Evolutionary conservation across 805 yeast genomes (phyloP), one percentile per base, ranked within the genome.

Genomic region (Ogataea corticis): DNA sequence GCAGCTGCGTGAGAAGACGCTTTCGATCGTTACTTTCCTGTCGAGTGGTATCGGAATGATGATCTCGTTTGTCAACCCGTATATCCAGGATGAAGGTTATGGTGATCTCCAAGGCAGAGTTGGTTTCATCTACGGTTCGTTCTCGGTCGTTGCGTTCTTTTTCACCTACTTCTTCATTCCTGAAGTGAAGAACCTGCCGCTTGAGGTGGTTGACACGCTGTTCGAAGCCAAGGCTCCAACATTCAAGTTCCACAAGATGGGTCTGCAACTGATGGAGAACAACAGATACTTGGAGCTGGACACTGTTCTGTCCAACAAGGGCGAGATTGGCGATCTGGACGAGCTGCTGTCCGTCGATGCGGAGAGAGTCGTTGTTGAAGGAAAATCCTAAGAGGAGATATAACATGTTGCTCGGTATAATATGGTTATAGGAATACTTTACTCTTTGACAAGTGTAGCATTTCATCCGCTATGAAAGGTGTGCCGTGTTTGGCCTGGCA

Each of bases 101-200:
- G 76, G 73, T 45, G 68, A 76, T 49, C 60, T 72, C 69, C 69
- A 72, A 31, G 77, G 75, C 15, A 75, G 75, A 55, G 70, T 77
- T 28, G 79, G 73, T 0, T 73, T 72, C 53, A 64, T 76, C 44
- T 68, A 76, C 69, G 75, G 71, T 37, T 79, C 69, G 0, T 53
- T 61, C n/a, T 57, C 64, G 14, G 31, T 65, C 3, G 4, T 62
- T 10, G 55, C 66, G 14, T 16, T 70, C 5, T 49, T 65, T 30
- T 77, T 79, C 79, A 62, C 68, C 25, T 72, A 65, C 61, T 75
- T 77, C 60, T 72, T 77, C 38, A 65, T 80, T 42, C 87, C 87
- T 7, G 87, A 82, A 59, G 76, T 85, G 17, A 69, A 69, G 53
- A 75, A 72, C 40, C 71, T 82, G 61, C 77, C 85, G 0, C 78